A percentile compares a stretch with the other conserved stretches of the same genome.
These are phyloP conservation scores for Trichoderma pleuroti DNA, from an alignment of 2,329 filamentous ascomycete genomes.

Conservation along the genomic window DNA sequence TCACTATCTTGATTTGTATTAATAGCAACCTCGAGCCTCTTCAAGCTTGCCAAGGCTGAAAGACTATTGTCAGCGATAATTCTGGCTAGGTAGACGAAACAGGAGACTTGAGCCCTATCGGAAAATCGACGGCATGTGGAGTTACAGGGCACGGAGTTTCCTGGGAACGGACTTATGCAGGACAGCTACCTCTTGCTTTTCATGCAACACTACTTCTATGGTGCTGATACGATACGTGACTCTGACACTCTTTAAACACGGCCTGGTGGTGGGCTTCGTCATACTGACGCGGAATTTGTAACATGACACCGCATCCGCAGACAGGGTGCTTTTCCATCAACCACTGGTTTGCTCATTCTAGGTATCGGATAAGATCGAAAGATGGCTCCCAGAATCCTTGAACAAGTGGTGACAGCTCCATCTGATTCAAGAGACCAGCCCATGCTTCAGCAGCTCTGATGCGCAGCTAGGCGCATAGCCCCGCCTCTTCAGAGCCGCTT, in stretches of 20 bases:
- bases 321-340: not conserved
- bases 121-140: not conserved
- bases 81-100: not conserved
- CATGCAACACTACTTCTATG: not conserved
- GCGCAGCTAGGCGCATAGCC: not conserved
- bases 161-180: not conserved
- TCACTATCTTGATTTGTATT: rapidly evolving
- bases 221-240: not conserved
- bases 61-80: not conserved
- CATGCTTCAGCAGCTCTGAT: not conserved
- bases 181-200: not conserved
- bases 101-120: not conserved
- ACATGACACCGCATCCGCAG: not conserved
- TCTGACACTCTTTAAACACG: not conserved
- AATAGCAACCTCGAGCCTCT: not conserved
- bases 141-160: not conserved
- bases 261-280: not conserved
- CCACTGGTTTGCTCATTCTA: not conserved
- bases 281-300: not conserved
- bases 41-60: not conserved
- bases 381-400: not conserved
- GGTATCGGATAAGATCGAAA: not conserved
- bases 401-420: not conserved
- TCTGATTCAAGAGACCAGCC: not conserved
- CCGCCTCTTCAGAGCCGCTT: not conserved